Base-by-base conservation (phyloP, 495 filamentous ascomycete genomes). In the Jackrogersella multiformis region DNA sequence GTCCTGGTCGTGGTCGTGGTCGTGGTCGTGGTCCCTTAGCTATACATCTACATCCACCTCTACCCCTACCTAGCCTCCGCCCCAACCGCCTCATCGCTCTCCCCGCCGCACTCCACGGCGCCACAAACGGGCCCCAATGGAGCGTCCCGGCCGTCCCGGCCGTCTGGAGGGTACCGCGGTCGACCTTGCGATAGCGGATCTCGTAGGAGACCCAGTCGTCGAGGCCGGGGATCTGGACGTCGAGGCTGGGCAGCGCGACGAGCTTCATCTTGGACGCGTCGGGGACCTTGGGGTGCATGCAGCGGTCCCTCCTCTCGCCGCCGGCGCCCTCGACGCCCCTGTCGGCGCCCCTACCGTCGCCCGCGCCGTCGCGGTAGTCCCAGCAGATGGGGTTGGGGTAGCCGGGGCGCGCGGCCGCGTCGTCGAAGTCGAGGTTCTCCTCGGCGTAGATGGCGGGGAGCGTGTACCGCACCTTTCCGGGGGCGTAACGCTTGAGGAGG, bases 191-290 rank as follows among this genome's bases (percentile, higher is more conserved):
- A 49, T 82, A 87, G 32, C 82, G 71, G 0, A 86, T 69, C 56
- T 84, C 77, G 61, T 74, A 85, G 15, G 74, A 30, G 38, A 84
- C 9, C 77, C 76, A 78, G 1, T 77, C 46, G n/a, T 76, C 70
- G 2, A 78, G 13, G 0, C 61, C 61, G 0, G 76, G 74, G 8
- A 81, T 36, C 2, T 69, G 55, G n/a, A 85, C 52, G 0, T 74
- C 78, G 23, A 87, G 69, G 0, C 85, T 83, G 1, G 86, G 86
- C 30, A 88, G 69, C 10, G 78, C 83, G 8, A 88, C 23, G 15
- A 85, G 59, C 28, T 64, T 74, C 48, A 72, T 71, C 39, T 69
- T 64, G 4, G 59, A 51, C 10, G 28, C 10, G 21, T 75, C 68
- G 0, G 15, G 53, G 12, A 66, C 56, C 15, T 13, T 44, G 18